Conservation (phyloP, 495 filamentous ascomycete genomes). For the Saxispiralis lemnorum region DNA sequence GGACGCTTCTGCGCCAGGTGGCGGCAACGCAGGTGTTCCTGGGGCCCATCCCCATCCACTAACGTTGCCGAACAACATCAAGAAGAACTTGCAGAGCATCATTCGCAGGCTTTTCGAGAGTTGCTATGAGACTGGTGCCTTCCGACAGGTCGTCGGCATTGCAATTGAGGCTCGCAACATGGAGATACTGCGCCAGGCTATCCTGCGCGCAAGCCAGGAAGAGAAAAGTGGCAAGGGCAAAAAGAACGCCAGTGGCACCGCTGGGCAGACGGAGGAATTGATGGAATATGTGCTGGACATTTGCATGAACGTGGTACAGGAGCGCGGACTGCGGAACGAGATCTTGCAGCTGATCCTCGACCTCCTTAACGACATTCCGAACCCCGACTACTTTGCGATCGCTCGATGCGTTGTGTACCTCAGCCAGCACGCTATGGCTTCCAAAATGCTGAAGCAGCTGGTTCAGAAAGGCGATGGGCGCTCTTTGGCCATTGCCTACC, state of each 20-base stretch:
- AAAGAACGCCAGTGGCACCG: conserved; percentile 13
- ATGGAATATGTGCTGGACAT: conserved; percentile 94
- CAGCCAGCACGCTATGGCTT: conserved; percentile 78
- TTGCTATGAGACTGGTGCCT: conserved; percentile 71
- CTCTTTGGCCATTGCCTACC: conserved; percentile 74
- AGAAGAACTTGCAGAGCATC: conserved; percentile 57
- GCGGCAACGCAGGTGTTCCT: conserved; percentile 33
- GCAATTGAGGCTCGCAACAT: conserved; percentile 90
- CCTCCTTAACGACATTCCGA: conserved; percentile 69
- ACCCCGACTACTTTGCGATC: conserved; percentile 93
- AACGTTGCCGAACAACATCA: conserved; percentile 37
- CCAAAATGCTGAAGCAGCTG: conserved; percentile 66
- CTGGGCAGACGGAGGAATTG: conserved; percentile 55
- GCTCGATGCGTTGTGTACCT: conserved; percentile 96
- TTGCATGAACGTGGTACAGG: conserved; percentile 94
- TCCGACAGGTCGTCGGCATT: conserved; percentile 95
- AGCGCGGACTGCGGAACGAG: conserved; percentile 67
- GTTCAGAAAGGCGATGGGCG: conserved; percentile 60
- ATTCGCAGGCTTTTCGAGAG: conserved; percentile 83
- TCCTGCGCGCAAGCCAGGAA: conserved; percentile 63
- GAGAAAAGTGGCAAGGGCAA: conserved; percentile 48
- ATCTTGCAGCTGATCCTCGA: conserved; percentile 77
- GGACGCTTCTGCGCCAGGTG: conserved; percentile 37
- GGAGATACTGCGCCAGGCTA: conserved; percentile 71
- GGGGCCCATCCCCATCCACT: conserved; percentile 37